These are phyloP conservation scores for Mucor ambiguus DNA, from an alignment of 371 early-diverging fungal species.

Conservation along the genomic window DNA sequence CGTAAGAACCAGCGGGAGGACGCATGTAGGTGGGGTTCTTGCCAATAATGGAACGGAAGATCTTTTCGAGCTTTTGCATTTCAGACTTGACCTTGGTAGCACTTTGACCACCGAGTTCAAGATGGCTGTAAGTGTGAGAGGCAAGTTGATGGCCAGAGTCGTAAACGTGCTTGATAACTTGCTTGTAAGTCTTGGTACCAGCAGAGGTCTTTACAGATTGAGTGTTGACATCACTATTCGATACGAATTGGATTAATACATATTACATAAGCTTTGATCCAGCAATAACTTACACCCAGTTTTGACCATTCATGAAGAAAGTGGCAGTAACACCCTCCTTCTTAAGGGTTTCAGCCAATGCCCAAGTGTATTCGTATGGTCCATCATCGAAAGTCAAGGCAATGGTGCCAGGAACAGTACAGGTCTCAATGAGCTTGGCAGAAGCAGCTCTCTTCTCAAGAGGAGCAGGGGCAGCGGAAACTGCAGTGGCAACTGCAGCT, in stretches of 20 bases:
- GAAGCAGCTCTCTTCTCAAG: constrained; percentile 28
- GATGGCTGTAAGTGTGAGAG: constrained; percentile 52
- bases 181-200: constrained; percentile 31
- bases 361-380: constrained; percentile 46
- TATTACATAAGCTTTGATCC: background rate
- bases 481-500: constrained; percentile 26
- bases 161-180: constrained; percentile 42
- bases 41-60: constrained; percentile 27
- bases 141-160: constrained; percentile 48
- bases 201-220: constrained; percentile 28
- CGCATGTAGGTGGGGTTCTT: constrained; percentile 33
- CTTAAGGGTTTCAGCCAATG: constrained; percentile 53
- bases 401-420: constrained; percentile 34
- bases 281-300: constrained; percentile 31
- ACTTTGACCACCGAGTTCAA: constrained; percentile 29
- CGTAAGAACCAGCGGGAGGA: constrained; percentile 30
- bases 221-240: constrained; percentile 21
- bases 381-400: constrained; percentile 71
- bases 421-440: constrained; percentile 26
- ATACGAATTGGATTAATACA: background rate
- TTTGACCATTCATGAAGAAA: constrained; percentile 67
- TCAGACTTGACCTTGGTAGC: constrained; percentile 21
- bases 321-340: constrained; percentile 53
- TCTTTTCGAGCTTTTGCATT: constrained; percentile 26
- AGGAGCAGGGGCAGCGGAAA: constrained; percentile 23